Evolutionary conservation across 192 early-diverging fungal species (phyloP), one percentile per base, ranked within the genome.

Genomic region (Phlyctochytrium arcticum): DNA sequence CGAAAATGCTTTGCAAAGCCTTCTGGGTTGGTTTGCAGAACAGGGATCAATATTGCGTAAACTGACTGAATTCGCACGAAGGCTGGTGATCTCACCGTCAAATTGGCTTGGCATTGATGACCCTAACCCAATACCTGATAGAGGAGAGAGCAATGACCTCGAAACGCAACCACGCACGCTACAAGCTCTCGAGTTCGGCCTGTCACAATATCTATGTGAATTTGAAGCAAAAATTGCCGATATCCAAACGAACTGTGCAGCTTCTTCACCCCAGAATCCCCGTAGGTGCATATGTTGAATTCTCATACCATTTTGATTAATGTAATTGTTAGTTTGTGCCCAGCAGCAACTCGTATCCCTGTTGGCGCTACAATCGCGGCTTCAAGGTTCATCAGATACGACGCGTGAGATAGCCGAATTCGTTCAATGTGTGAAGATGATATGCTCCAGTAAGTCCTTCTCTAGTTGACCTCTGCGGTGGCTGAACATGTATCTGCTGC

Each of bases 11-110:
- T 21, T 62, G 29, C 29, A 42, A 21, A 23, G 23, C 46, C 32
- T 62, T 24, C 23, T 62, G 31, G 27, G 15, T 21, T 62, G 60
- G 60, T 62, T 62, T 49, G 48, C 60, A 6, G 44, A 49, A 32
- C 27, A 34, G 21, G 60, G 44, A 29, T 49, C 26, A 27, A 27
- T 36, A 24, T 32, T 58, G 12, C 32, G 34, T 21, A 24, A 36
- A n/a, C 35, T 58, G 3, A 32, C 35, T 21, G 15, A 29, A 3
- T 58, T 37, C 21, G 36, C 23, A n/a, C 35, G 21, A 24, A 35
- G 32, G 56, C 39, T 33, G 21, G 26, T 53, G 50, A 2, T 27
- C 50, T 12, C 15, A 27, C 26, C 26, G 50, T 24, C 26, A 21
- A 15, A 10, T 23, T 12, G n/a, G 50, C 17, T 53, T n/a, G 17